phyloP scores from a whole-genome alignment of 306 rosid species.

The Biancaea sappan region DNA sequence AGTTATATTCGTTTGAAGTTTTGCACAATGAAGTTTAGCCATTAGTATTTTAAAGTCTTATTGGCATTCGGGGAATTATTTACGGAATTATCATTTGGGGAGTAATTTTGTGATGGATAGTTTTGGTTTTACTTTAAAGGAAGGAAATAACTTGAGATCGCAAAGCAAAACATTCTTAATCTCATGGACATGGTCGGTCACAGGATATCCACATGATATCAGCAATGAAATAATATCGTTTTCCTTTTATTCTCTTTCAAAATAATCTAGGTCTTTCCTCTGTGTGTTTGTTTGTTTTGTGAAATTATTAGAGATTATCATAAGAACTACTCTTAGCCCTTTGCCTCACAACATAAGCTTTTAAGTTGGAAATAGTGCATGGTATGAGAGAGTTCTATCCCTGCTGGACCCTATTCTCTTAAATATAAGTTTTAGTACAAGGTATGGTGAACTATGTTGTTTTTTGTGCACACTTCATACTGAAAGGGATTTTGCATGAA shows the following conservation, averaged over 20 bases:
- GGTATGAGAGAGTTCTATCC: not conserved
- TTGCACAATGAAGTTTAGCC: not conserved
- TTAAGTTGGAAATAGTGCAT: not conserved
- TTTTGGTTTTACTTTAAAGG: not conserved
- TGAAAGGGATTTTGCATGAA: no score
- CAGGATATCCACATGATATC: not conserved
- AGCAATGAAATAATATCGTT: not conserved
- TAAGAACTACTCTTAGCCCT: not conserved
- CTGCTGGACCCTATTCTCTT: not conserved
- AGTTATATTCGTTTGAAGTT: constrained; percentile 32
- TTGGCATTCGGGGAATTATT: not conserved
- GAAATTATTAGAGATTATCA: not conserved
- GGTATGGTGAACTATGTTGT: not conserved
- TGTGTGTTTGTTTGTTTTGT: not conserved
- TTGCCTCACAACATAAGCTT: not conserved
- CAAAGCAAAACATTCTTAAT: not conserved
- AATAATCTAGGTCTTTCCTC: not conserved
- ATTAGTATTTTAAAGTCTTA: not conserved
- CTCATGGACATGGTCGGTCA: not conserved
- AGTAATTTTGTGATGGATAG: not conserved
- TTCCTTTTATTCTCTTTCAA: not conserved
- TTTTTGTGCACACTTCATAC: not conserved
- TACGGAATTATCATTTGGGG: not conserved
- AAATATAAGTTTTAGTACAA: not conserved
- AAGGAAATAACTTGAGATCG: not conserved